These are phyloP conservation scores for Mikania micrantha DNA, from an alignment of 129 eudicot species.

Conservation along the genomic window DNA sequence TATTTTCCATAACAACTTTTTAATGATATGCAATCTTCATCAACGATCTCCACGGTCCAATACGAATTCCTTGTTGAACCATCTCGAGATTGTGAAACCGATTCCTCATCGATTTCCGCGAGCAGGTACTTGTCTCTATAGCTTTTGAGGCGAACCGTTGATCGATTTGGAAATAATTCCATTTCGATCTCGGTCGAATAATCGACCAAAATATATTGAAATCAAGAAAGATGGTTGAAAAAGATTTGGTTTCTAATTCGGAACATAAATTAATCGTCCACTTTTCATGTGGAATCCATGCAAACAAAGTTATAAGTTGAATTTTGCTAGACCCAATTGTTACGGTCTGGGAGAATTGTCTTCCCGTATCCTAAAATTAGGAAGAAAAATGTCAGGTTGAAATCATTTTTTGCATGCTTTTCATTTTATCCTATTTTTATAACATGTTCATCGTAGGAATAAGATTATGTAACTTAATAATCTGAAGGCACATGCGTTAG, in stretches of 20 bases:
- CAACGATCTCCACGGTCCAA: slow-evolving; percentile 44
- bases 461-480: no score
- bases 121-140: slow-evolving; percentile 37
- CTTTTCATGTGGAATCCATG: background rate
- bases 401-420: slow-evolving; percentile 5
- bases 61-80: slow-evolving; percentile 30
- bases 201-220: slow-evolving; percentile 6
- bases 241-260: slow-evolving; percentile 5
- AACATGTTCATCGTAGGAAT: background rate
- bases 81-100: slow-evolving; percentile 37
- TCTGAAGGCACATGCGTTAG: no score
- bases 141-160: slow-evolving; percentile 33
- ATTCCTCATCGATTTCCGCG: slow-evolving; percentile 39
- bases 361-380: slow-evolving; percentile 5
- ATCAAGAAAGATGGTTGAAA: slow-evolving; percentile 3
- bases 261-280: background rate
- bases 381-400: slow-evolving; percentile 41
- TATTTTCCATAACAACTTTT: slow-evolving; percentile 49
- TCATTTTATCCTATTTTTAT: background rate
- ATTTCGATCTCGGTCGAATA: slow-evolving; percentile 9
- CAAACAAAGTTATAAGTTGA: background rate
- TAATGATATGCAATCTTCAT: slow-evolving; percentile 30
- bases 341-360: background rate
- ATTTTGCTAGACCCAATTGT: background rate
- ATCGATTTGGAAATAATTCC: slow-evolving; percentile 36